Conservation (phyloP, 768 basidiomycete genomes). For the Clitopilus hobsonii region DNA sequence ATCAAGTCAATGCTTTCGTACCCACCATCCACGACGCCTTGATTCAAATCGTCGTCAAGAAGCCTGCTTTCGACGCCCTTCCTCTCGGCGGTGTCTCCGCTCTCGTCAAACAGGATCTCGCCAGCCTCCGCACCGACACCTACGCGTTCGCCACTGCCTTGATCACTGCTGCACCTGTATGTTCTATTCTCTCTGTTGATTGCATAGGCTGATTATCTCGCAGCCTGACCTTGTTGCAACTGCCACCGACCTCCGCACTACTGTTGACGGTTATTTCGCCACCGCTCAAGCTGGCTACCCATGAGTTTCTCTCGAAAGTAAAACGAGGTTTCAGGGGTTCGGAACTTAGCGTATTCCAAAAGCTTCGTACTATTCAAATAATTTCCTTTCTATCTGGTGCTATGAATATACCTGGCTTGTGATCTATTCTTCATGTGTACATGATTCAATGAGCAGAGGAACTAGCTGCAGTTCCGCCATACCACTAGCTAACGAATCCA, state of each 20-base stretch:
- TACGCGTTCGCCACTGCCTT: slow-evolving; percentile 18
- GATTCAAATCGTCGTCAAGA: slow-evolving; percentile 16
- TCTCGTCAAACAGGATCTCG: slow-evolving; percentile 24
- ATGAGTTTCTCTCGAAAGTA: not conserved
- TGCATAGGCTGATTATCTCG: slow-evolving; percentile 8
- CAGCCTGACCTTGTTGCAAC: not conserved
- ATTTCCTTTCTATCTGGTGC: not conserved
- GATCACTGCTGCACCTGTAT: slow-evolving; percentile 21
- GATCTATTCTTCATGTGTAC: not conserved
- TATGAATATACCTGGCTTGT: not conserved
- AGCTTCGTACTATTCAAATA: not conserved
- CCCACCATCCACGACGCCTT: slow-evolving; percentile 22
- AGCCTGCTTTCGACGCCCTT: slow-evolving; percentile 20
- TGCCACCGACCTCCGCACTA: slow-evolving; percentile 10
- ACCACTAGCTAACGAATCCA: too few relatives aligned
- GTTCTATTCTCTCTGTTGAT: slow-evolving; percentile 8
- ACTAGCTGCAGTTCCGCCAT: too few relatives aligned
- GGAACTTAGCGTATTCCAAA: not conserved
- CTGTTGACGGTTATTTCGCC: slow-evolving; percentile 15
- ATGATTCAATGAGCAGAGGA: not conserved
- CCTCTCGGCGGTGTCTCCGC: slow-evolving; percentile 24
- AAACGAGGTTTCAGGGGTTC: slow-evolving; percentile 1
- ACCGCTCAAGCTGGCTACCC: slow-evolving; percentile 10
- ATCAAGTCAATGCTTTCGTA: slow-evolving; percentile 15
- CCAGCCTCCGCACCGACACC: slow-evolving; percentile 15